Evolutionary conservation across 352 stramenopile genomes (phyloP).

Genomic region (Phytophthora sp.): DNA sequence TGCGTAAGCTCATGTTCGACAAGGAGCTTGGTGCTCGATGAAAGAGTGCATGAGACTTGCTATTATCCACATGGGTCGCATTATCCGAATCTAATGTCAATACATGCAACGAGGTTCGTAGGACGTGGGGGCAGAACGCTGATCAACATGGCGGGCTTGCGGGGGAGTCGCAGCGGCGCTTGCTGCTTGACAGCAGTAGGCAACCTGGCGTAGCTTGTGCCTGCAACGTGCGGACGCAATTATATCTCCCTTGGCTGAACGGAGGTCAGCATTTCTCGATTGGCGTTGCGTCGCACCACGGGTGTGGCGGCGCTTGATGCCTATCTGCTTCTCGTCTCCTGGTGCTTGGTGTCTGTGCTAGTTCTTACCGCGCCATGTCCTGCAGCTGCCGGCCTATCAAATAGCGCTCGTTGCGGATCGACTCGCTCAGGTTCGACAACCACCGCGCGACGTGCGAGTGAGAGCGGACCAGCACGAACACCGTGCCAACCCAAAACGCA

Average conservation of each 20-base stretch:
- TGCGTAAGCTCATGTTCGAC: too few relatives aligned
- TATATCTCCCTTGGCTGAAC: constrained; percentile 6
- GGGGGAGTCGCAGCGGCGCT: background rate
- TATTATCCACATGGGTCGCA: constrained; percentile 36
- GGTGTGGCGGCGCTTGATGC: too few relatives aligned
- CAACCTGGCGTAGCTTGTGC: constrained; percentile 6
- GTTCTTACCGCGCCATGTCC: constrained; percentile 79
- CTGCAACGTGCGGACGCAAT: constrained; percentile 2
- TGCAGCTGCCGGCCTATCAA: constrained; percentile 86
- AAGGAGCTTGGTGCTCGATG: background rate
- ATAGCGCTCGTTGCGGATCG: constrained; percentile 89
- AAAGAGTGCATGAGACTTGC: constrained; percentile 12
- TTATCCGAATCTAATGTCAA: constrained; percentile 41
- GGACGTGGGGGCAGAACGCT: constrained; percentile 9
- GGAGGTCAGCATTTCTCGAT: background rate
- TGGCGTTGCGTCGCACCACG: too few relatives aligned
- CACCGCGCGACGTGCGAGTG: constrained; percentile 61
- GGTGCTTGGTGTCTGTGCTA: constrained; percentile 9
- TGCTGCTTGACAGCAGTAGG: background rate
- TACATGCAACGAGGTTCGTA: constrained; percentile 31
- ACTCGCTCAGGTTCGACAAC: constrained; percentile 77
- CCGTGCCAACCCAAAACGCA: constrained; percentile 45
- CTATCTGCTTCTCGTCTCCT: constrained; percentile 10
- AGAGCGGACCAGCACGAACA: constrained; percentile 44
- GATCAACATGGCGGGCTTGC: too few relatives aligned